Base-by-base conservation (phyloP, 768 basidiomycete species). In the Tephrocybe sp. region DNA sequence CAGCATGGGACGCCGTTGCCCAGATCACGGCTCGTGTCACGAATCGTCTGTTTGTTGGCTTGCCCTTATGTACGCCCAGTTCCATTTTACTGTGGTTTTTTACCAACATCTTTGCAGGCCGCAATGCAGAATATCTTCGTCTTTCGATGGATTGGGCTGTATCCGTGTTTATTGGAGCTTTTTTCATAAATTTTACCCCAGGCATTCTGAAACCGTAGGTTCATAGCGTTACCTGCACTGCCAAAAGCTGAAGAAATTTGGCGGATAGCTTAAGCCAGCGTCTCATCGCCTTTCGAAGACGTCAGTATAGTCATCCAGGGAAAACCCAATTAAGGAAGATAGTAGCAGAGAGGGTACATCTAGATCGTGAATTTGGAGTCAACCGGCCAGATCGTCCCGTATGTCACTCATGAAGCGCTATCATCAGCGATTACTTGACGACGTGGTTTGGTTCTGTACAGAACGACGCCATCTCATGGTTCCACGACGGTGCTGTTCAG, bases 111-210 rank as follows among this genome's bases (percentile, higher is more conserved):
- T 29, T 29, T 29, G 5, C 27, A 29, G 47, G 47, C 21, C 37
- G 47, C 3, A 8, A 47, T 12, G 24, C 24, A 8, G 38, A 47
- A 4, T 47, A 40, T 41, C 36, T 47, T 18, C 47, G 38, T 11
- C 47, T 47, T 31, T 15, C 38, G 2, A 47, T 10, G 38, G 39
- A 40, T n/a, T 47, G 47, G 38, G 47, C 47, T 22, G 29, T 47
- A 0, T 24, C 38, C 9, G 47, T 47, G 1, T 47, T 47, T n/a
- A 31, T 47, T 30, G 47, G 38, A 22, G 47, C 47, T 3, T 47
- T 47, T 11, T 47, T 47, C 16, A 47, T 47, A 15, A 47, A 47
- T 40, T 47, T 47, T 19, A 41, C 31, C 25, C 47, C 47, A 1
- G 27, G 38, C 25, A n/a, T 47, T 29, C 18, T 47, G 27, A 47